A percentile compares a stretch with the other conserved stretches of the same genome.
Evolutionary conservation across 208 protist genomes (phyloP).

Genomic region (Willaertia magna): DNA sequence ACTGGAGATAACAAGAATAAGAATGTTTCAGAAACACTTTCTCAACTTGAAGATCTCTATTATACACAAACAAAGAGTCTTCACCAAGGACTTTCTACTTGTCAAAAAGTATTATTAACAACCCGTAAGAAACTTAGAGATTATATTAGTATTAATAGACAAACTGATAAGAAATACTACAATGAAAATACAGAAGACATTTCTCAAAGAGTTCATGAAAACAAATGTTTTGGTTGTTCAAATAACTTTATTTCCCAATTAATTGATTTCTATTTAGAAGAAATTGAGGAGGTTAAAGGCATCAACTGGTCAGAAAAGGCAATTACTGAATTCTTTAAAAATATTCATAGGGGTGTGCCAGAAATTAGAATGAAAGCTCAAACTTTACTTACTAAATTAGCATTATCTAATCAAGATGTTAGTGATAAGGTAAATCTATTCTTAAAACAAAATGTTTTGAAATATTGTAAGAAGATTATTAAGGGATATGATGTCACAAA

Average conservation of each 20-base stretch:
- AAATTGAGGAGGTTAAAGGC: neutral
- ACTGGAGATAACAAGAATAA: neutral
- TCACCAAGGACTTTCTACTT: neutral
- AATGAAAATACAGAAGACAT: neutral
- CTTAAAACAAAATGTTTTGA: neutral
- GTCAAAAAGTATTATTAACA: neutral
- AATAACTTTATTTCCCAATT: slow-evolving; percentile 15
- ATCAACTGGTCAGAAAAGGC: neutral
- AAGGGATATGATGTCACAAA: neutral
- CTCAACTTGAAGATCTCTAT: neutral
- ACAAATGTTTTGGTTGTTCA: slow-evolving; percentile 33
- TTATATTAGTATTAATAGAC: neutral
- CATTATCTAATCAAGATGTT: neutral
- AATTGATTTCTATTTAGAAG: neutral
- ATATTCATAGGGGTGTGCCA: neutral
- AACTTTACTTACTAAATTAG: neutral
- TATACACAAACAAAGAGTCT: neutral
- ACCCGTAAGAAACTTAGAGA: neutral
- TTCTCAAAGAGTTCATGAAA: neutral
- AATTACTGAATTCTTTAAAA: neutral
- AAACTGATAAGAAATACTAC: neutral
- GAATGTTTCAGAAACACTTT: neutral
- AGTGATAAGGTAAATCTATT: neutral
- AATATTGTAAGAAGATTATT: neutral
- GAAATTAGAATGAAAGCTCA: neutral